A percentile compares a stretch with the other conserved stretches of the same genome.
These are phyloP conservation scores for Suillus lakei DNA, from an alignment of 768 basidiomycete genomes.

Conservation along the genomic window DNA sequence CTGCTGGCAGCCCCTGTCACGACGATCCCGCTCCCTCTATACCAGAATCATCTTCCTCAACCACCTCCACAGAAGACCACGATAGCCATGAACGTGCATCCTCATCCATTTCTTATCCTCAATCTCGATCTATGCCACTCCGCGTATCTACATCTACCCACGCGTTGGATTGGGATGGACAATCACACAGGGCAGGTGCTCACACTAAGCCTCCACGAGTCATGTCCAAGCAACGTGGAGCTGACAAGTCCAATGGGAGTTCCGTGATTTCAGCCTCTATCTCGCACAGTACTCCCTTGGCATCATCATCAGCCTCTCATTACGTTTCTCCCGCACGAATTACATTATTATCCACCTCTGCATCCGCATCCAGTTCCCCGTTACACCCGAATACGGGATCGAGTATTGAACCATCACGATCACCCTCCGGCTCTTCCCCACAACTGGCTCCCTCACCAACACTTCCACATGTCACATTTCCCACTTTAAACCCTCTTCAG, in stretches of 20 bases:
- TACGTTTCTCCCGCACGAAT: neutral
- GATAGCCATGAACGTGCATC: neutral
- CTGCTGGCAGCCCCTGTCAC: conserved; percentile 1
- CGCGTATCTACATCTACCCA: neutral
- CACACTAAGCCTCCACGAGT: conserved; percentile 22
- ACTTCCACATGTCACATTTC: conserved; percentile 16
- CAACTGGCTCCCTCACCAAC: conserved; percentile 22
- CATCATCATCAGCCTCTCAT: neutral
- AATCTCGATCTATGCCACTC: conserved; percentile 6
- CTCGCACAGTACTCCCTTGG: neutral
- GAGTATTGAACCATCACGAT: neutral
- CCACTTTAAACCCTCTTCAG: conserved; percentile 26
- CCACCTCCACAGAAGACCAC: neutral
- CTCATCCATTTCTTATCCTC: neutral
- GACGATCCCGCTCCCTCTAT: neutral
- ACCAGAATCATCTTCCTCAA: neutral
- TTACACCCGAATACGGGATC: neutral
- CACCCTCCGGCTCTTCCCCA: neutral
- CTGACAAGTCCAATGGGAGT: conserved; percentile 15
- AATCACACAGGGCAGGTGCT: conserved; percentile 13
- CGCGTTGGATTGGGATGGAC: conserved; percentile 9
- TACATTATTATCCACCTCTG: conserved; percentile 11
- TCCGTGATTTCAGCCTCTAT: conserved; percentile 10
- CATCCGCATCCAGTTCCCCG: conserved; percentile 12
- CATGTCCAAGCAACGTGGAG: conserved; percentile 22